These are phyloP conservation scores for Posidonia australis DNA, from an alignment of 106 monocot genomes.

Conservation along the genomic window DNA sequence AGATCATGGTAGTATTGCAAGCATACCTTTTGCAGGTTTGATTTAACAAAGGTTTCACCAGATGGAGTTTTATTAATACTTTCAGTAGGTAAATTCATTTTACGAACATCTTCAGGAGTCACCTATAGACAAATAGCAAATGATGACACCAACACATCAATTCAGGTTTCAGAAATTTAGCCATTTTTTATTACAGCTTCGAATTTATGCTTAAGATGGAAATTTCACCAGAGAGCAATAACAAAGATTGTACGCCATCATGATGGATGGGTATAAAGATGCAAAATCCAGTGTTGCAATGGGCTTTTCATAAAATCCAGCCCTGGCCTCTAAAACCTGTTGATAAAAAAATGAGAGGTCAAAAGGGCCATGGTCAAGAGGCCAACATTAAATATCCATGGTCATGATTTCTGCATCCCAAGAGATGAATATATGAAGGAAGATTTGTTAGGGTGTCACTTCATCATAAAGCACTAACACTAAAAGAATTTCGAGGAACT, in stretches of 20 bases:
- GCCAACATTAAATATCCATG: too few relatives aligned
- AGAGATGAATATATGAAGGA: background rate
- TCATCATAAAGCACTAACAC: too few relatives aligned
- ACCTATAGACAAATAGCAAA: conserved; percentile 38
- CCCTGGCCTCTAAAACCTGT: conserved; percentile 94
- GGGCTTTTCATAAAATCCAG: conserved; percentile 98
- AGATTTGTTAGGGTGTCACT: too few relatives aligned
- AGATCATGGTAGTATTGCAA: background rate
- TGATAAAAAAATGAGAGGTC: background rate
- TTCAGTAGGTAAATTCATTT: conserved; percentile 70
- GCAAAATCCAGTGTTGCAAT: conserved; percentile 99
- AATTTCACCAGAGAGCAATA: conserved; percentile 85
- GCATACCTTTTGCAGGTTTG: conserved; percentile 81
- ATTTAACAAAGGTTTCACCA: conserved; percentile 88
- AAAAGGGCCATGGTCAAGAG: background rate
- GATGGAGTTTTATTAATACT: conserved; percentile 87
- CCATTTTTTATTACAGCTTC: background rate
- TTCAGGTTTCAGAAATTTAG: background rate
- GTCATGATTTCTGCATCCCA: background rate
- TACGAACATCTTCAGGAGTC: conserved; percentile 65
- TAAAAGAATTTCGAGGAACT: conserved; percentile 15
- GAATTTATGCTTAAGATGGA: background rate
- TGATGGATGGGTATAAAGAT: conserved; percentile 98
- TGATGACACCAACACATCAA: background rate
- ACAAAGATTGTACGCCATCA: conserved; percentile 99